Conservation (phyloP, 768 basidiomycete species). For the Pleurotus citrinopileatus region DNA sequence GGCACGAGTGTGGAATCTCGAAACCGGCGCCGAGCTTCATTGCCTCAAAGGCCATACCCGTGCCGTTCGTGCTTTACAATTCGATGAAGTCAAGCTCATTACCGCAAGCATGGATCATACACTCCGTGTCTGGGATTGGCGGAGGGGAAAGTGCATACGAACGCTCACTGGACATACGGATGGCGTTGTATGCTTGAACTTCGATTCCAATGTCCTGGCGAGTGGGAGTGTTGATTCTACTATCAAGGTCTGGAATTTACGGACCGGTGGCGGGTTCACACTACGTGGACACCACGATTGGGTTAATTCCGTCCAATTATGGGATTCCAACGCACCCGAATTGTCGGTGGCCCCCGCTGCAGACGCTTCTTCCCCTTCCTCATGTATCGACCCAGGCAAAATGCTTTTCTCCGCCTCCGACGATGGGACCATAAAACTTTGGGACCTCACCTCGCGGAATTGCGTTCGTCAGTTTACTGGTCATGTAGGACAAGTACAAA, state of each 20-base stretch:
- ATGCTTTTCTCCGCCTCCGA: slow-evolving; percentile 98
- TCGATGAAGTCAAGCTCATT: slow-evolving; percentile 92
- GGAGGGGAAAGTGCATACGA: slow-evolving; percentile 82
- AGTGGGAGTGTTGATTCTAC: slow-evolving; percentile 94
- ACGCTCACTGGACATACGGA: slow-evolving; percentile 89
- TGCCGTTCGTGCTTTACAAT: slow-evolving; percentile 90
- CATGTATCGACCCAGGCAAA: slow-evolving; percentile 70
- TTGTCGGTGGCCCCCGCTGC: slow-evolving; percentile 20
- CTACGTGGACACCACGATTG: slow-evolving; percentile 92
- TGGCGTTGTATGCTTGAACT: slow-evolving; percentile 88
- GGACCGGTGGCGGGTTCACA: slow-evolving; percentile 88
- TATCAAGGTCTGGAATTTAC: slow-evolving; percentile 92
- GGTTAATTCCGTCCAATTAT: slow-evolving; percentile 93
- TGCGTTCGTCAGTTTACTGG: slow-evolving; percentile 85
- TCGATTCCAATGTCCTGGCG: slow-evolving; percentile 88
- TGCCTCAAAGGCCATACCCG: slow-evolving; percentile 88
- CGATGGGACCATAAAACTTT: slow-evolving; percentile 89
- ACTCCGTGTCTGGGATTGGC: slow-evolving; percentile 96
- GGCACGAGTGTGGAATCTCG: slow-evolving; percentile 93
- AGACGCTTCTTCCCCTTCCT: slow-evolving; percentile 16
- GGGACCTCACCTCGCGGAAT: slow-evolving; percentile 81
- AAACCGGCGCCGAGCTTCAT: slow-evolving; percentile 81
- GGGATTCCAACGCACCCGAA: slow-evolving; percentile 58
- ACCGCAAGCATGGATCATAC: slow-evolving; percentile 97
- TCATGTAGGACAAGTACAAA: slow-evolving; percentile 95